Conservation (phyloP, 2,329 filamentous ascomycete genomes). For the Uncinocarpus reesii region DNA sequence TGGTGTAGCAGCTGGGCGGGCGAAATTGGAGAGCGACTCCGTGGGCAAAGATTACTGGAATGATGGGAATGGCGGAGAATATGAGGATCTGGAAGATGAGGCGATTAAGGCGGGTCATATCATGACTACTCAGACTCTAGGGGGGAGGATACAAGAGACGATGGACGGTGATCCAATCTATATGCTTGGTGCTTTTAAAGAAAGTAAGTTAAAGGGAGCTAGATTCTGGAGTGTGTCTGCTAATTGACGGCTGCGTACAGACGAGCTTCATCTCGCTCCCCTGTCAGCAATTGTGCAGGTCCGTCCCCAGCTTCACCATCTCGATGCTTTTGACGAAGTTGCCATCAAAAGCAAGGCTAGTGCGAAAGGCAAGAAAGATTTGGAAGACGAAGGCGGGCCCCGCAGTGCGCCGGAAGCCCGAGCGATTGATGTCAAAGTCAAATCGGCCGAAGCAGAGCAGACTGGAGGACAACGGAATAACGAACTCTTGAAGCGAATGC, state of each 20-base stretch:
- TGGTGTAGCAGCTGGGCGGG: conserved; percentile 21
- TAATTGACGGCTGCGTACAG: conserved; percentile 28
- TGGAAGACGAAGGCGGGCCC: conserved; percentile 37
- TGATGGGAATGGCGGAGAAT: conserved; percentile 15
- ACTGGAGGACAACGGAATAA: conserved; percentile 60
- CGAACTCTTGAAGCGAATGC: conserved; percentile 63
- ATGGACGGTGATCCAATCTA: conserved; percentile 63
- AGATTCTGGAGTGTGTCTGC: not conserved
- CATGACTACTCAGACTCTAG: conserved; percentile 70
- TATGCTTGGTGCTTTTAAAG: conserved; percentile 85
- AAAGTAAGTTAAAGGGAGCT: conserved; percentile 46
- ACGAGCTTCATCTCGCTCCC: conserved; percentile 76
- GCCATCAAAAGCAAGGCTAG: conserved; percentile 25
- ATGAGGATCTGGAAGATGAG: conserved; percentile 17
- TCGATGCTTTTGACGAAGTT: conserved; percentile 72
- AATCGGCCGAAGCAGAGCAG: conserved; percentile 58
- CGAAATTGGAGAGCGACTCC: conserved; percentile 19
- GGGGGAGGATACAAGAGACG: conserved; percentile 63
- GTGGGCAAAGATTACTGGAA: conserved; percentile 22
- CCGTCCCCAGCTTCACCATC: conserved; percentile 82
- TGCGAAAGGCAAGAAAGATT: conserved; percentile 30
- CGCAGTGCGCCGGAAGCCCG: conserved; percentile 49
- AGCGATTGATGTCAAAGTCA: conserved; percentile 78
- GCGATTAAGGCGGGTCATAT: conserved; percentile 40
- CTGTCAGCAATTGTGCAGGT: conserved; percentile 76